Conservation (phyloP, 164 flowering plant genomes). For the Stephania cephalantha region DNA sequence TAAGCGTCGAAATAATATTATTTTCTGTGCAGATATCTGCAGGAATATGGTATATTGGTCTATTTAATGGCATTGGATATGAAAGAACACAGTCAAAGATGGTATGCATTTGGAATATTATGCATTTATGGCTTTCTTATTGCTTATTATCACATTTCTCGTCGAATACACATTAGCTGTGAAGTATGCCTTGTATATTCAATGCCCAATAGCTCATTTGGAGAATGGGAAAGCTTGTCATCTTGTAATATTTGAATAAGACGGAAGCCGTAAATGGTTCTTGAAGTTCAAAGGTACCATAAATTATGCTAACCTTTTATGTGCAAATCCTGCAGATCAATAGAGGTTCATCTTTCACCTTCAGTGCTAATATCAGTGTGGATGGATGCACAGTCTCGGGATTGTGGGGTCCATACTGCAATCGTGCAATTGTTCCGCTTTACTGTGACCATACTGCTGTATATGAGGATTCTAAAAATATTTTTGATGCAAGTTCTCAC, state of each 20-base stretch:
- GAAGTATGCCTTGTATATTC: no score
- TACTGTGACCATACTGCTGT: conserved; percentile 41
- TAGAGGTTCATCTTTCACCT: conserved; percentile 56
- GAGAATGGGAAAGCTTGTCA: no score
- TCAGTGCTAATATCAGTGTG: conserved; percentile 58
- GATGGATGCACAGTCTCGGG: conserved; percentile 59
- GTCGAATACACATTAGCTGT: not conserved
- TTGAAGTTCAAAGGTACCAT: no score
- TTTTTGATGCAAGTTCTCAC: conserved; percentile 14
- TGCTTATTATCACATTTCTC: not conserved
- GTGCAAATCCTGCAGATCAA: conserved; percentile 52
- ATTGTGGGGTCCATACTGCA: conserved; percentile 72
- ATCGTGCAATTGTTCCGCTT: conserved; percentile 55
- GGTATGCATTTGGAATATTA: conserved; percentile 34
- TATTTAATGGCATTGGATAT: conserved; percentile 87
- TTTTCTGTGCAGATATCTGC: conserved; percentile 61
- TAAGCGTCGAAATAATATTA: not conserved
- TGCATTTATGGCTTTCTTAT: not conserved
- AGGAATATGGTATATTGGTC: conserved; percentile 77
- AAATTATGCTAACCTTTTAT: not conserved
- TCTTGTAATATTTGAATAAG: no score
- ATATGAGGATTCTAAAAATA: conserved; percentile 15
- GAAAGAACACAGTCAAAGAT: conserved; percentile 83
- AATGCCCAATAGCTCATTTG: no score
- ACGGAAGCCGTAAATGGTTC: no score